These are phyloP conservation scores for Volvox africanus DNA, from an alignment of 139 green algal species.

Conservation along the genomic window DNA sequence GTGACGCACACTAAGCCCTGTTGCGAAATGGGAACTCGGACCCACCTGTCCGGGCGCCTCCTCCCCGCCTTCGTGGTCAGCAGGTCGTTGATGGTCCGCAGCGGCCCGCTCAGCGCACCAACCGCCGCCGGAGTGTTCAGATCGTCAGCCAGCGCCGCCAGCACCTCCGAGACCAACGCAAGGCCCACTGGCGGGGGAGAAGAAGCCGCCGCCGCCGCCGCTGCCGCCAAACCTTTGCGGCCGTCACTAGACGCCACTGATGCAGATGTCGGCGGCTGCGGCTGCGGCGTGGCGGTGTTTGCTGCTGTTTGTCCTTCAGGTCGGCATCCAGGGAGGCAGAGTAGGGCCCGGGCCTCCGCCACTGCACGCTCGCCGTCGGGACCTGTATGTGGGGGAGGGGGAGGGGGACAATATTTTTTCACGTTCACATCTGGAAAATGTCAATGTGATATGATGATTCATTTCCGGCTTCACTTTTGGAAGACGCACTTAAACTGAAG, in stretches of 20 bases:
- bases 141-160: slow-evolving; percentile 85
- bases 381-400: neutral
- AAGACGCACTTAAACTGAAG: no score
- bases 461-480: no score
- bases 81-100: slow-evolving; percentile 84
- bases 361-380: neutral
- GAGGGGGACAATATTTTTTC: no score
- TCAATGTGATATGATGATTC: no score
- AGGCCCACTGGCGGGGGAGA: slow-evolving; percentile 20
- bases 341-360: neutral
- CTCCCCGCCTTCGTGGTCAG: slow-evolving; percentile 78
- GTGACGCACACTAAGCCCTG: no score
- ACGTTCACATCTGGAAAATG: no score
- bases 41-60: slow-evolving; percentile 62
- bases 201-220: neutral
- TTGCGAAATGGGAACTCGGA: no score
- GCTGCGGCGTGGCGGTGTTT: neutral
- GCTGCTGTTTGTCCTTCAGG: no score
- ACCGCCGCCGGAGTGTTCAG: slow-evolving; percentile 86
- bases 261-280: neutral
- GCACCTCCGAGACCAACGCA: slow-evolving; percentile 45
- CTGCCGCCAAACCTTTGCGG: neutral
- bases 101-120: slow-evolving; percentile 78
- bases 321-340: neutral
- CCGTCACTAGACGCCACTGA: neutral